Evolutionary conservation across 2,329 filamentous ascomycete genomes (phyloP), one percentile per base, ranked within the genome.

Genomic region (Ceratocystis lukuohia): DNA sequence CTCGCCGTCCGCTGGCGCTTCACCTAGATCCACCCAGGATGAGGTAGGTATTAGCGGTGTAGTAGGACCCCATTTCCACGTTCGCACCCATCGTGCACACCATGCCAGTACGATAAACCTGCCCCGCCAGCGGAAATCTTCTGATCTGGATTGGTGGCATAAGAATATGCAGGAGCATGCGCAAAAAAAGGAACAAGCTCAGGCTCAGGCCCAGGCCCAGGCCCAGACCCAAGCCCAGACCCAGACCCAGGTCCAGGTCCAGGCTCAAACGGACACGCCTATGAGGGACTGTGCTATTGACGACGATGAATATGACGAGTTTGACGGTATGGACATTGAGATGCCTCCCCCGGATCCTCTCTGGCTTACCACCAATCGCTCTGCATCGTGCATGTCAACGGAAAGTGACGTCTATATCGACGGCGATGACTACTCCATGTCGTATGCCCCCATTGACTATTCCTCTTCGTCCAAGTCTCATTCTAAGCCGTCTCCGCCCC

Each of bases 101-200:
- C 56, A 37, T 17, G 7, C 17, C 12, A 2, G 62, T 10, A 20
- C 41, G 1, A 33, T 61, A 46, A 65, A 66, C 12, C 72, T 74
- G 63, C 74, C 76, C 53, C 67, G 73, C 30, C 78, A 83, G 67
- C 80, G 84, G 50, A 84, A 86, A 72, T 84, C 84, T 61, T 86
- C 84, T 1, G 82, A 83, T 62, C 80, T 85, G 70, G 81, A 83
- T 64, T 93, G 88, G 86, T 90, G 91, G 73, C 80, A 94, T 72
- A 83, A 86, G 71, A 87, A 91, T 71, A 89, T 94, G 88, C 88
- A 89, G 70, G 82, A 86, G 71, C 88, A 93, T 74, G 88, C 86
- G 64, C 84, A 89, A 70, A 79, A 86, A 71, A 74, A 86, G 62
- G 80, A 85, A 80, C 70, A 79, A 80, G 53, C 76, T 76, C 57